phyloP scores from a whole-genome alignment of 768 basidiomycete genomes.

The Phaffia australis region DNA sequence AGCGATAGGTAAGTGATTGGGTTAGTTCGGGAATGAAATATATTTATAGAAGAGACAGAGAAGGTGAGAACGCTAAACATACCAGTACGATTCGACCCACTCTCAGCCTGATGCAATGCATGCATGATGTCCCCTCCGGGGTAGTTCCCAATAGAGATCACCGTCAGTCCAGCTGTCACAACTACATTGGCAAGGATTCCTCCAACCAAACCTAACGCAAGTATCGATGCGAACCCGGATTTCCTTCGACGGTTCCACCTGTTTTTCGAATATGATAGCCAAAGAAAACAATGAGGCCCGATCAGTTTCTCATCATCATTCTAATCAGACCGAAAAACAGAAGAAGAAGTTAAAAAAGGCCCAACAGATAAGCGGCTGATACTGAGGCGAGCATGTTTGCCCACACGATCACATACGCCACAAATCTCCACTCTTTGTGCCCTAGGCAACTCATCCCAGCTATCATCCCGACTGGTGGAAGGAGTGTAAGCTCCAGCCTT shows the following conservation, averaged over 20 bases:
- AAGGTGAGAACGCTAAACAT: slow-evolving; percentile 13
- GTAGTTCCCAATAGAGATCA: slow-evolving; percentile 65
- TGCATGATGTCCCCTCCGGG: slow-evolving; percentile 71
- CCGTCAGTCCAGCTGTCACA: slow-evolving; percentile 47
- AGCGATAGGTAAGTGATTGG: too few species aligned
- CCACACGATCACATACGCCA: slow-evolving; percentile 72
- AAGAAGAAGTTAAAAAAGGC: slow-evolving; percentile 23
- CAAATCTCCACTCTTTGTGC: slow-evolving; percentile 98
- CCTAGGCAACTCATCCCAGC: slow-evolving; percentile 56
- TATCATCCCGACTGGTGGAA: slow-evolving; percentile 41
- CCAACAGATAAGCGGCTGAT: slow-evolving; percentile 56
- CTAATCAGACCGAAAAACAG: slow-evolving; percentile 8
- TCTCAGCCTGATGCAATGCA: slow-evolving; percentile 46
- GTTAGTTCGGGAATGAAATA: too few species aligned
- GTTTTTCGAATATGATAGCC: background rate
- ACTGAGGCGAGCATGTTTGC: slow-evolving; percentile 70
- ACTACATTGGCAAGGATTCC: slow-evolving; percentile 49
- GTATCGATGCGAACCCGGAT: slow-evolving; percentile 28
- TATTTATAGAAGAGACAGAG: too few species aligned
- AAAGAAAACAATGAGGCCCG: too few species aligned
- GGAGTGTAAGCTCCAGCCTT: slow-evolving; percentile 40
- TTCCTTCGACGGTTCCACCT: background rate
- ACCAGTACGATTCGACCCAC: slow-evolving; percentile 8
- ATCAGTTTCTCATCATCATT: background rate
- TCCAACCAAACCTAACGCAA: slow-evolving; percentile 45